These are phyloP conservation scores for Moelleriella libera DNA, from an alignment of 2,329 filamentous ascomycete species.

Conservation along the genomic window DNA sequence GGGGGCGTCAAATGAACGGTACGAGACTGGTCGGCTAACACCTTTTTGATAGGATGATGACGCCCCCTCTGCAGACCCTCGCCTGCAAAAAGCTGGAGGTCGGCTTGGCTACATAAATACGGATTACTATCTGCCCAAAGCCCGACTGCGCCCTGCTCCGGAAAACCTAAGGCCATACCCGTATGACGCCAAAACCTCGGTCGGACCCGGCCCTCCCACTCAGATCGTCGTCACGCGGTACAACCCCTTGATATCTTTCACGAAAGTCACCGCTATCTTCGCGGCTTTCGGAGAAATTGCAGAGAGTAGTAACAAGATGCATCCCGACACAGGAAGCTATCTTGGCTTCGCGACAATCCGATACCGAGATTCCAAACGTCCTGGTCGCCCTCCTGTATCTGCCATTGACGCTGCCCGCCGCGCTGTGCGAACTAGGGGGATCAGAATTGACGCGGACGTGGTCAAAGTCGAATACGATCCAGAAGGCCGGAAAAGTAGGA, in stretches of 20 bases:
- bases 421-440: conserved; percentile 63
- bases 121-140: conserved; percentile 57
- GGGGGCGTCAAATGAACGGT: conserved; percentile 44
- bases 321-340: conserved; percentile 87
- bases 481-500: conserved; percentile 69
- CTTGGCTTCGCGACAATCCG: conserved; percentile 86
- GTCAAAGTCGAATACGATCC: conserved; percentile 82
- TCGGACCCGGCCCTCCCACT: conserved; percentile 77
- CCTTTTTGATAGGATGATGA: conserved; percentile 56
- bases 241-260: conserved; percentile 73
- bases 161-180: conserved; percentile 72
- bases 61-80: conserved; percentile 67
- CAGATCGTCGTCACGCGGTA: conserved; percentile 95
- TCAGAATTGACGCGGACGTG: conserved; percentile 62
- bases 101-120: conserved; percentile 53
- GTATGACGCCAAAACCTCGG: conserved; percentile 70
- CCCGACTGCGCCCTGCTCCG: conserved; percentile 54
- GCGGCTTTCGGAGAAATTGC: conserved; percentile 75
- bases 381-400: conserved; percentile 31
- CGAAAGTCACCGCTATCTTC: conserved; percentile 63
- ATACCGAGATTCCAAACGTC: conserved; percentile 58
- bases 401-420: conserved; percentile 71
- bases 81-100: conserved; percentile 53
- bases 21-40: conserved; percentile 39
- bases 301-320: conserved; percentile 84